These are phyloP conservation scores for Bruguiera parviflora DNA, from an alignment of 345 rosid genomes.

Conservation along the genomic window DNA sequence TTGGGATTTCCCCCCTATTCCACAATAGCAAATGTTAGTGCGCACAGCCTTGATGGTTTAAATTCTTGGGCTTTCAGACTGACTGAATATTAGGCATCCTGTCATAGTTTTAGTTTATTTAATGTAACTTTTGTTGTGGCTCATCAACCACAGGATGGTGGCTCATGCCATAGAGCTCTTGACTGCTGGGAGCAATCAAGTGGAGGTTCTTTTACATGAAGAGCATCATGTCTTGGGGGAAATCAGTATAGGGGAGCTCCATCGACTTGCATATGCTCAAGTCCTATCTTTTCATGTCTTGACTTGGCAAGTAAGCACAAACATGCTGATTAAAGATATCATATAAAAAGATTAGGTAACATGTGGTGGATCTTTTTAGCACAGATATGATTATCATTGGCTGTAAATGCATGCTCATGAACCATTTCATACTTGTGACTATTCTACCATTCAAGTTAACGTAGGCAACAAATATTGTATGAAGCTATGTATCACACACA, in stretches of 20 bases:
- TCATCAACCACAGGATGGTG: slow-evolving; percentile 69
- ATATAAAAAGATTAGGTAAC: not conserved
- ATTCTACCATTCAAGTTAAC: not conserved
- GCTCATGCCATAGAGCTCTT: slow-evolving; percentile 82
- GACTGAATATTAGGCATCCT: slow-evolving; percentile 6
- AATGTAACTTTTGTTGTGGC: slow-evolving; percentile 15
- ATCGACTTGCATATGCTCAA: slow-evolving; percentile 92
- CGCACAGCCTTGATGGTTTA: not conserved
- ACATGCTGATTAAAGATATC: slow-evolving; percentile 16
- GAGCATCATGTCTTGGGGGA: slow-evolving; percentile 68
- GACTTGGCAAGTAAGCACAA: slow-evolving; percentile 87
- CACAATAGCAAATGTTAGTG: not conserved
- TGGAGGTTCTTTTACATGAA: slow-evolving; percentile 70
- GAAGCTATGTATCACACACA: no score
- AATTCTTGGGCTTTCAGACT: not conserved
- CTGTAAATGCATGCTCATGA: not conserved
- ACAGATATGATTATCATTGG: not conserved
- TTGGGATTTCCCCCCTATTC: not conserved
- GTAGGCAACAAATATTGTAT: not conserved
- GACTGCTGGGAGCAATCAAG: slow-evolving; percentile 75
- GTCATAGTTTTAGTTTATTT: not conserved
- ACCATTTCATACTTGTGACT: not conserved
- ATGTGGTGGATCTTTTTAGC: not conserved
- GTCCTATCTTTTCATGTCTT: slow-evolving; percentile 82
- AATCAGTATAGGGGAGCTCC: slow-evolving; percentile 81